Base-by-base conservation (phyloP, 306 rosid genomes). In the Betula pendula region DNA sequence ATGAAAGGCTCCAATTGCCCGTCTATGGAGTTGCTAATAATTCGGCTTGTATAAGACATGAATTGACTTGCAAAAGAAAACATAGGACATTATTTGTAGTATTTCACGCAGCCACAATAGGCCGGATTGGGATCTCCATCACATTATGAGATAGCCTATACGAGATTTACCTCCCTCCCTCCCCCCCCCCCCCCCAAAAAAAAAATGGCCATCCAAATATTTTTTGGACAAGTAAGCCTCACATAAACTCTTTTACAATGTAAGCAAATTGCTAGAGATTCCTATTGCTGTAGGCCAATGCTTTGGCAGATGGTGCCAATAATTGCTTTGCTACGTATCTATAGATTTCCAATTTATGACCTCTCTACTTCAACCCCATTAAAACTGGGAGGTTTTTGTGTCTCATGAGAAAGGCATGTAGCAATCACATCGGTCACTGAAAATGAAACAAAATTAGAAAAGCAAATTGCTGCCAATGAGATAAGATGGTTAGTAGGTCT, bases 401-500 rank as follows among this genome's bases (percentile, higher is more conserved):
- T 40, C 7, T 38, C 42, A 31, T n/a, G 25, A 11, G 47, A 27
- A 20, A 31, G 47, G 27, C 16, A 56, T 24, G 14, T 3, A 29
- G 33, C 15, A 43, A 25, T 35, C 67, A 56, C 52, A 27, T 17
- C 38, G 19, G 29, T 35, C 25, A 6, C 38, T 11, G 20, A 25
- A 71, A 58, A 31, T 50, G 49, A 62, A 78, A 17, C 51, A 10
- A 47, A 47, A n/a, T 53, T 66, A 38, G 70, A 25, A 22, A 67
- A 56, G 19, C 31, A 48, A 59, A 33, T 70, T 19, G 58, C 20
- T 51, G 24, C 72, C 59, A 31, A 44, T 13, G 40, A 75, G 76
- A 74, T 75, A 60, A 71, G 14, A 33, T 22, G 11, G 58, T 38
- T 38, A 49, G 51, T 38, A 49, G 51, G 72, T 72, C 43, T 45